phyloP scores from a whole-genome alignment of 495 filamentous ascomycete species.

The Cercophora samala region DNA sequence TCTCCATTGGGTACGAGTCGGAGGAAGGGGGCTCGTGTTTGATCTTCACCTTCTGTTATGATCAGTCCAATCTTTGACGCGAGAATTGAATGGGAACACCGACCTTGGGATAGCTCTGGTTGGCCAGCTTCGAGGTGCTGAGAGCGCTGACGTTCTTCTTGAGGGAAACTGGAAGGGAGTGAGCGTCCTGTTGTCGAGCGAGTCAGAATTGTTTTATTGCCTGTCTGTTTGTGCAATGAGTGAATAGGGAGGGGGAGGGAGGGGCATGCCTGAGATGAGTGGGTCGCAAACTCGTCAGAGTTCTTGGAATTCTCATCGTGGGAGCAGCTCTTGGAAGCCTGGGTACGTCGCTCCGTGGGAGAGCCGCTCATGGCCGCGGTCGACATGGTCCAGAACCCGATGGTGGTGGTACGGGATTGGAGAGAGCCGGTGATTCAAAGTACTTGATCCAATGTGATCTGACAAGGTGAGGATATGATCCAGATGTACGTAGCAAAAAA shows the following conservation, averaged over 20 bases:
- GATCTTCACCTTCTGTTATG: constrained; percentile 50
- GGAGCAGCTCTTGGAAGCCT: constrained; percentile 33
- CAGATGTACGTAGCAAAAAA: constrained; percentile 29
- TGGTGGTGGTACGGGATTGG: constrained; percentile 14
- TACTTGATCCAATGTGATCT: constrained; percentile 15
- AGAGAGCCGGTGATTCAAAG: constrained; percentile 12
- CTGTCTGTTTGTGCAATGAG: not conserved
- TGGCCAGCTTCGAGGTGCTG: constrained; percentile 47
- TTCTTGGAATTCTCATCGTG: constrained; percentile 46
- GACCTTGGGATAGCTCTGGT: constrained; percentile 48
- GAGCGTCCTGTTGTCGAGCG: constrained; percentile 11
- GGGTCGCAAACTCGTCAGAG: constrained; percentile 20
- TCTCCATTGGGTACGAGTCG: constrained; percentile 51
- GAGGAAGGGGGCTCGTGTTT: constrained; percentile 40
- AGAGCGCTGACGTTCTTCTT: constrained; percentile 46
- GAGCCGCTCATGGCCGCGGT: constrained; percentile 46
- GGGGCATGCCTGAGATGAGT: constrained; percentile 19
- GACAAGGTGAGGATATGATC: constrained; percentile 29
- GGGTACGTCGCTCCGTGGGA: constrained; percentile 42
- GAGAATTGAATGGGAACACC: not conserved
- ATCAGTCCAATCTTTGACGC: constrained; percentile 22
- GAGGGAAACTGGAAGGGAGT: constrained; percentile 19
- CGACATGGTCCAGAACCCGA: constrained; percentile 42
- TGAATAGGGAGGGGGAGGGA: not conserved
- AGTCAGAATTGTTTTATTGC: not conserved